Percentiles rank a stretch among this genome's conserved stretches.
Conservation (phyloP, 768 basidiomycete genomes). For the Cystobasidium onofrii region DNA sequence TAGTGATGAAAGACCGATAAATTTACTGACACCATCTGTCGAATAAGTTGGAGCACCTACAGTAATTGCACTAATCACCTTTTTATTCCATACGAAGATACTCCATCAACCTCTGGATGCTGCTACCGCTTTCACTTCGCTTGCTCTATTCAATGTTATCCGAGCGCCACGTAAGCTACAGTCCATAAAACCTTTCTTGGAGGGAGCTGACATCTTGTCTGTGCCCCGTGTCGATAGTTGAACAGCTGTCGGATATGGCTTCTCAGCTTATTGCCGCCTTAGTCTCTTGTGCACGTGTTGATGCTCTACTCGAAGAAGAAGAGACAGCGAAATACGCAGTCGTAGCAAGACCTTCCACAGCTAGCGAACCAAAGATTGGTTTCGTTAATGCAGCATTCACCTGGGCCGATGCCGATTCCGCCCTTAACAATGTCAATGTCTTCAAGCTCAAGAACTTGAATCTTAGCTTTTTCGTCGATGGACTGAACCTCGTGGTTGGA, state of each 20-base stretch:
- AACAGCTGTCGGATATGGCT: slow-evolving; percentile 35
- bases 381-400: slow-evolving; percentile 45
- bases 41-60: slow-evolving; percentile 44
- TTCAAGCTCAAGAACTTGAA: slow-evolving; percentile 52
- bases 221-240: not conserved
- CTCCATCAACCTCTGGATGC: slow-evolving; percentile 46
- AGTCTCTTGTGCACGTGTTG: slow-evolving; percentile 45
- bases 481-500: slow-evolving; percentile 49
- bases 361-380: slow-evolving; percentile 45
- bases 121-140: slow-evolving; percentile 48
- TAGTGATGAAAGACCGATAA: not conserved
- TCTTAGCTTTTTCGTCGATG: slow-evolving; percentile 58
- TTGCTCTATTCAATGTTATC: slow-evolving; percentile 49
- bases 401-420: slow-evolving; percentile 34
- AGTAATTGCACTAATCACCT: slow-evolving; percentile 45
- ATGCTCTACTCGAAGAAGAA: slow-evolving; percentile 46
- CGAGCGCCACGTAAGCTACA: slow-evolving; percentile 42
- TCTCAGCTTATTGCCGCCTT: slow-evolving; percentile 43
- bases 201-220: not conserved
- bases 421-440: slow-evolving; percentile 49
- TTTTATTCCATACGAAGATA: slow-evolving; percentile 45
- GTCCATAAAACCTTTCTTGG: too few relatives aligned
- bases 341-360: slow-evolving; percentile 27
- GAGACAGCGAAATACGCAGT: slow-evolving; percentile 48
- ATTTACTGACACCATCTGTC: not conserved